Percentiles rank a stretch among this genome's conserved stretches.
Conservation (phyloP, 2,329 filamentous ascomycete species). For the Fusarium continuum region DNA sequence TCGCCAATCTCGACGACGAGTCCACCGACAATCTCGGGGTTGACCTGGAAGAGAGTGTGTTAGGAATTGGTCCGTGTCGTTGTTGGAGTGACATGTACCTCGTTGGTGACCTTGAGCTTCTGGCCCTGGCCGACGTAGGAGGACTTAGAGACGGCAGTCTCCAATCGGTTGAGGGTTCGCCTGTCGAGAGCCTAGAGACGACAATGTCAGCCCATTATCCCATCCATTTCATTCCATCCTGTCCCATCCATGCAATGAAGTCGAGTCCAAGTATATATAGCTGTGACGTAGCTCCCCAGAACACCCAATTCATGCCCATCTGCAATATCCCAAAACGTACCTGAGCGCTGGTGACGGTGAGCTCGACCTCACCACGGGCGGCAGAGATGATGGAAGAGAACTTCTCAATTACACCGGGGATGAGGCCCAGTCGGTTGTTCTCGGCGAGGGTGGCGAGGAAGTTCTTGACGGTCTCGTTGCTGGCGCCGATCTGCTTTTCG, state of each 20-base stretch:
- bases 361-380: constrained; percentile 89
- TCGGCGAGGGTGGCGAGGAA: constrained; percentile 89
- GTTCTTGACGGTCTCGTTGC: constrained; percentile 90
- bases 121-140: constrained; percentile 88
- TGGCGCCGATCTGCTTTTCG: constrained; percentile 78
- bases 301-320: constrained; percentile 7
- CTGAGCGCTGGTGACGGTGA: constrained; percentile 89
- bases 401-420: constrained; percentile 86
- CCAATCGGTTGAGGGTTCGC: constrained; percentile 85
- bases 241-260: constrained; percentile 7
- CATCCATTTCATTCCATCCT: not conserved
- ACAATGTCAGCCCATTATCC: constrained; percentile 29
- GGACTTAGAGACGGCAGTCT: constrained; percentile 89
- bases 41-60: constrained; percentile 67
- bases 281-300: constrained; percentile 20
- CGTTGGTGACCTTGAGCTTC: constrained; percentile 97
- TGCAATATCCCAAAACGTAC: constrained; percentile 59
- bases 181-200: constrained; percentile 77
- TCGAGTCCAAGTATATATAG: not conserved
- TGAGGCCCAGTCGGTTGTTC: constrained; percentile 91
- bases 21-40: constrained; percentile 92
- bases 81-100: constrained; percentile 61
- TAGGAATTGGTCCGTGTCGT: not conserved
- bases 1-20: constrained; percentile 96
- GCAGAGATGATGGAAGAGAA: constrained; percentile 89